Evolutionary conservation across 345 rosid genomes (phyloP).

Genomic region (Barbarea vulgaris): DNA sequence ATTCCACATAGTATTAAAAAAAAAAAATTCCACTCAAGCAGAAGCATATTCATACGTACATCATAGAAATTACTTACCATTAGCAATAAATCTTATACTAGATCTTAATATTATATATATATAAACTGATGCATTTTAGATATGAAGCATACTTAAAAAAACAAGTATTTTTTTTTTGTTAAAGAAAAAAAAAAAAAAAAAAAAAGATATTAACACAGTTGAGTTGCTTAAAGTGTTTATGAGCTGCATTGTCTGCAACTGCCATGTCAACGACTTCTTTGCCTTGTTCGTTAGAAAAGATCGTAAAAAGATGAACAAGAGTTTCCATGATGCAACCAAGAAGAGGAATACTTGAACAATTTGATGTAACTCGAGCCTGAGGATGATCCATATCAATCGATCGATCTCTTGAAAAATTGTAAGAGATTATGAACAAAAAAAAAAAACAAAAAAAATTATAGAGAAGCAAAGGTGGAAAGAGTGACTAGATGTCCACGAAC

Average conservation of each 20-base stretch:
- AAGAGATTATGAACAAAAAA: not conserved
- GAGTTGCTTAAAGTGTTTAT: conserved; percentile 34
- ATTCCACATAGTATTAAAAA: not conserved
- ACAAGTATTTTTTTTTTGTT: too few species aligned
- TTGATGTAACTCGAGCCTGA: not conserved
- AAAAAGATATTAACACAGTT: conserved; percentile 27
- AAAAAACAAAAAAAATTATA: not conserved
- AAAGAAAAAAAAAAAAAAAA: too few species aligned
- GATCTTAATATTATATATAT: not conserved
- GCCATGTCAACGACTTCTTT: conserved; percentile 14
- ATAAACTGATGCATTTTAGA: not conserved
- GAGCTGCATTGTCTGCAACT: conserved; percentile 32
- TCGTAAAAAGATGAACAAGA: conserved; percentile 15
- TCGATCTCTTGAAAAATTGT: not conserved
- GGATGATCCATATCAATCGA: conserved; percentile 27
- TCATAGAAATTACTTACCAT: not conserved
- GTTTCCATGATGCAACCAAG: conserved; percentile 39
- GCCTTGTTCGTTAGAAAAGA: conserved; percentile 4
- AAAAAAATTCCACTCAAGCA: not conserved
- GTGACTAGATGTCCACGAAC: conserved; percentile 28
- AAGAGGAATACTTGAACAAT: conserved; percentile 24
- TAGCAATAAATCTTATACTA: not conserved
- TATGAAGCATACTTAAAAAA: not conserved
- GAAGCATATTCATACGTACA: not conserved
- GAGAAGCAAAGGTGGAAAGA: conserved; percentile 1